Evolutionary conservation across 345 rosid genomes (phyloP), one percentile per base, ranked within the genome.

Genomic region (Noccaea caerulescens): DNA sequence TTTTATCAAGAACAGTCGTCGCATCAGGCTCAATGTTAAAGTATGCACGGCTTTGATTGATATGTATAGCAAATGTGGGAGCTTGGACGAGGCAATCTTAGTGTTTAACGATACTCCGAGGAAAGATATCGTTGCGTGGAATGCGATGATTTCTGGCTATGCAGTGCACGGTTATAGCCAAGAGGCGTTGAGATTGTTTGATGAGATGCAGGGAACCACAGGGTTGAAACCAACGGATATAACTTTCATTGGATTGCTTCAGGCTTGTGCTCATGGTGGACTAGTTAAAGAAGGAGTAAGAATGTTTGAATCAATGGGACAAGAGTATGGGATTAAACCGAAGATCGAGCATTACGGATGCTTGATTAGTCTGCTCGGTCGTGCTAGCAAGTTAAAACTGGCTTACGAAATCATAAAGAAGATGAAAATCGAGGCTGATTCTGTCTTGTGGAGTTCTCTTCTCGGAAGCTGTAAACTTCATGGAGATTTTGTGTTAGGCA

Each of bases 291-390:
- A 86, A 74, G 98, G 98, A 41, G 49, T 84, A 58, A 42, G 71
- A 13, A 63, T 83, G 38, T 89, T 89, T 59, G 75, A 74, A 64
- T 76, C 80, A 6, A 92, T 89, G 92, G 69, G 63, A 66, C 73
- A 80, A 7, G 77, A 59, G 33, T 84, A 72, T 46, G 84, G 84
- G 55, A 71, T 89, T 66, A 82, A 79, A 64, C 94, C 90, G 0
- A 89, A 84, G 82, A 82, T 89, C 2, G 96, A 89, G 69, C 98
- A 92, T 72, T 89, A 89, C 10, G 96, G 98, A 58, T 89, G 92
- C 44, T 76, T 87, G 84, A 89, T 86, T 3, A 86, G 85, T 76
- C 81, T 92, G 14, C 86, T 87, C 1, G 86, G 90, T 18, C 92
- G 88, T 7, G 83, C 87, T 1, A 96, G 94, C 44, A 72, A 54